Evolutionary conservation across 2,329 filamentous ascomycete species (phyloP), one percentile per base, ranked within the genome.

Genomic region (Ceratocystis diversiconidia): DNA sequence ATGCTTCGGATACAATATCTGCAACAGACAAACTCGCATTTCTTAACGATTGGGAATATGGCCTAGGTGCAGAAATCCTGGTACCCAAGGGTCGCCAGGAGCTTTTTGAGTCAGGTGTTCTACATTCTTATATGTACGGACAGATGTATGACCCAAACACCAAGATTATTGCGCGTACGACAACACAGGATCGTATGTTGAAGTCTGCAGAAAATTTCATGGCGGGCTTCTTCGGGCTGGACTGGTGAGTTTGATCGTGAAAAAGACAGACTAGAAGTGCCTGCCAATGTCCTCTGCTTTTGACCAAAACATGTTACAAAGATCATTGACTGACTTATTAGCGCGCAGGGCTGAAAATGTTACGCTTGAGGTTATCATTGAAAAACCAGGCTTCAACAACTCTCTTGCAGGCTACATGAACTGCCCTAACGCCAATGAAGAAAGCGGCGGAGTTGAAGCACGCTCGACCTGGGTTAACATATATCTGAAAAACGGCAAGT

Each of bases 181-280:
- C 87, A 76, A 89, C 87, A 0, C 86, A 91, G 72, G 84, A 89
- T 71, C 83, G 88, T 28, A 91, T 91, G 88, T 77, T 87, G 25
- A 85, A 90, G 72, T 86, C 82, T 48, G 87, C 87, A 2, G 87
- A 91, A 73, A 87, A 91, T 73, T 91, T 90, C 74, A 76, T 90
- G 72, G 85, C 87, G 5, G 88, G 88, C 0, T 91, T 91, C 76
- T 91, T 91, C 71, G 88, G 88, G 0, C 79, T 90, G 0, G 82
- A 86, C 60, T 91, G 87, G 78, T 79, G 70, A 41, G 74, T 63
- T 60, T 3, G 5, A 0, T 28, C 5, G 10, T 41, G 36, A 4
- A 10, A 15, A 4, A 10, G 25, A 25, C 22, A 28, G 48, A 6
- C 19, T 10, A 52, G 48, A 15, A n/a, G 3, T 5, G n/a, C 5